These are phyloP conservation scores for Zygnema cylindricum DNA, from an alignment of 139 green algal species.

Conservation along the genomic window DNA sequence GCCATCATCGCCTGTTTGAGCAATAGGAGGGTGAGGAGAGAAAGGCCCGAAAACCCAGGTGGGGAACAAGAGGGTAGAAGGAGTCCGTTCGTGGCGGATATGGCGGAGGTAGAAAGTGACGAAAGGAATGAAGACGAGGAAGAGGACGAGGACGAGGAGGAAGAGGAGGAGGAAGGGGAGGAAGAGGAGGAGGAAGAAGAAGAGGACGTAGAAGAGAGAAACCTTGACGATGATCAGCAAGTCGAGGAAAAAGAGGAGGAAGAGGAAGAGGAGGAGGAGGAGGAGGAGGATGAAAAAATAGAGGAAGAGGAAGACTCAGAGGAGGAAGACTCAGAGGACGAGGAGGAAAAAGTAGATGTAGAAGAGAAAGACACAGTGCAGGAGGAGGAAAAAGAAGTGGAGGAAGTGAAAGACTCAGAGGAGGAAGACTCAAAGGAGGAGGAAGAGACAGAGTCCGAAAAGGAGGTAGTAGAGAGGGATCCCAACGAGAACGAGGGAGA, in stretches of 20 bases:
- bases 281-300: background rate
- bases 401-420: background rate
- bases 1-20: too few relatives aligned
- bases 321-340: too few relatives aligned
- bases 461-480: background rate
- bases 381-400: background rate
- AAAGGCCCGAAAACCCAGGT: too few relatives aligned
- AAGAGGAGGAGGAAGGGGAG: background rate
- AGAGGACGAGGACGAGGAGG: conserved; percentile 10
- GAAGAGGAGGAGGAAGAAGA: background rate
- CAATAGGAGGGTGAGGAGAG: too few relatives aligned
- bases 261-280: background rate
- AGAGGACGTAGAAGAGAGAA: conserved; percentile 10
- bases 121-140: conserved; percentile 17
- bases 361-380: background rate
- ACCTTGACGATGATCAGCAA: conserved; percentile 37
- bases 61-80: too few relatives aligned
- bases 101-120: background rate
- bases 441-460: background rate
- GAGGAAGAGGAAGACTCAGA: too few relatives aligned
- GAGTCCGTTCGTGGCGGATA: conserved; percentile 2
- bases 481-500: conserved; percentile 4
- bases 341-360: background rate
- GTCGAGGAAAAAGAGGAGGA: background rate
- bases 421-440: background rate